Percentiles rank a stretch among this genome's conserved stretches.
Conservation (phyloP, 805 yeast genomes). For the Metschnikowia cerradonensis region DNA sequence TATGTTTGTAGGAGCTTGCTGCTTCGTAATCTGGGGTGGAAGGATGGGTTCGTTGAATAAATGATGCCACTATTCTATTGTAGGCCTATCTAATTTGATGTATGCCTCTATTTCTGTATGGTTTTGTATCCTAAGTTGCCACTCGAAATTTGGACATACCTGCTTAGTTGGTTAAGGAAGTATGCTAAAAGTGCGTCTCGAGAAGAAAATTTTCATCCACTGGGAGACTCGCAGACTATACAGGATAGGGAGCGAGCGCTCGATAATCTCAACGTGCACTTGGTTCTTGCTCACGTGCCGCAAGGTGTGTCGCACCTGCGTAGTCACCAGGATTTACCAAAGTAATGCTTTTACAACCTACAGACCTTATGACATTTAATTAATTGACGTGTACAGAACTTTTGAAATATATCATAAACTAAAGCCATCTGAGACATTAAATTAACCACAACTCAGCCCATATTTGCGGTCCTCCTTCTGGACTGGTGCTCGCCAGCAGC, state of each 20-base stretch:
- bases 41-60: background rate
- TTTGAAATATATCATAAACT: background rate
- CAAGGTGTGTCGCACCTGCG: background rate
- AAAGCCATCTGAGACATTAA: background rate
- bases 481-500: background rate
- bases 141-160: slow-evolving; percentile 14
- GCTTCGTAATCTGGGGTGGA: background rate
- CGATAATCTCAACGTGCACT: background rate
- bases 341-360: background rate
- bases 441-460: background rate
- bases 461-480: background rate
- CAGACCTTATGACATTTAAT: background rate
- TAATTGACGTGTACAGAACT: too few species aligned
- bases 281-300: slow-evolving; percentile 2
- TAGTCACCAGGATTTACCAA: background rate
- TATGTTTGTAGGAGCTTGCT: background rate
- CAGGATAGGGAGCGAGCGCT: slow-evolving; percentile 13
- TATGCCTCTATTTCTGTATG: background rate
- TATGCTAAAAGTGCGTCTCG: slow-evolving; percentile 10
- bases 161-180: slow-evolving; percentile 18
- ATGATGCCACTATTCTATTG: background rate
- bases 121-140: background rate
- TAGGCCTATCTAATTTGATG: background rate
- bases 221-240: slow-evolving; percentile 13
- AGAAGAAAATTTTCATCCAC: slow-evolving; percentile 19